These are phyloP conservation scores for Microstegium vimineum DNA, from an alignment of 176 grass and related monocot species.

Conservation along the genomic window DNA sequence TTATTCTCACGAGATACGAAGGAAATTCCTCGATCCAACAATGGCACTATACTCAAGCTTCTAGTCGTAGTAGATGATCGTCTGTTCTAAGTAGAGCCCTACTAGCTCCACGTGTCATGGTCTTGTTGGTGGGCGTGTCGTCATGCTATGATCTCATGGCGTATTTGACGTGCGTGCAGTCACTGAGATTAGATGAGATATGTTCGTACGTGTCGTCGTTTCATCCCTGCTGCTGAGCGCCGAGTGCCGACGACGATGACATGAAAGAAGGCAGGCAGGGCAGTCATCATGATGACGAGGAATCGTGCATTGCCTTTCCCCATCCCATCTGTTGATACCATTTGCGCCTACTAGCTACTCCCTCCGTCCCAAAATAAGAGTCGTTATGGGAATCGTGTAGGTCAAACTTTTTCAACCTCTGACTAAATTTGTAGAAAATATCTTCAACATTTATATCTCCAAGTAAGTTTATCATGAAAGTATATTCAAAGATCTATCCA, in stretches of 20 bases:
- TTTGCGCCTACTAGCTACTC: too few relatives aligned
- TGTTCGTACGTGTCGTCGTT: background rate
- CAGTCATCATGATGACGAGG: constrained; percentile 19
- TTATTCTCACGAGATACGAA: background rate
- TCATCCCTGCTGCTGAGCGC: background rate
- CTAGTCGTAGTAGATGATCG: background rate
- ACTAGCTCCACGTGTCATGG: background rate
- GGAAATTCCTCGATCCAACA: background rate
- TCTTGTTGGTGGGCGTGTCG: background rate
- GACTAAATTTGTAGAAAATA: too few relatives aligned
- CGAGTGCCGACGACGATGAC: background rate
- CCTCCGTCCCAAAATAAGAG: too few relatives aligned
- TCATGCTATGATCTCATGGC: constrained; percentile 11
- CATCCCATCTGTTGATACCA: background rate
- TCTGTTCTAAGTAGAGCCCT: background rate
- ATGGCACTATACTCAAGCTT: background rate
- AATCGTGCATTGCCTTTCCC: background rate
- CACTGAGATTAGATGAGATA: constrained; percentile 16
- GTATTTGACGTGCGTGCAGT: constrained; percentile 9
- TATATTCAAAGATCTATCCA: too few relatives aligned
- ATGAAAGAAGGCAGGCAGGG: background rate
- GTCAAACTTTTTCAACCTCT: too few relatives aligned
- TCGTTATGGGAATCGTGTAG: too few relatives aligned
- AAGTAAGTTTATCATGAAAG: too few relatives aligned
- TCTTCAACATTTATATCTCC: too few relatives aligned